Conservation (phyloP, 176 grass and related monocot species). For the Melocanna baccifera region DNA sequence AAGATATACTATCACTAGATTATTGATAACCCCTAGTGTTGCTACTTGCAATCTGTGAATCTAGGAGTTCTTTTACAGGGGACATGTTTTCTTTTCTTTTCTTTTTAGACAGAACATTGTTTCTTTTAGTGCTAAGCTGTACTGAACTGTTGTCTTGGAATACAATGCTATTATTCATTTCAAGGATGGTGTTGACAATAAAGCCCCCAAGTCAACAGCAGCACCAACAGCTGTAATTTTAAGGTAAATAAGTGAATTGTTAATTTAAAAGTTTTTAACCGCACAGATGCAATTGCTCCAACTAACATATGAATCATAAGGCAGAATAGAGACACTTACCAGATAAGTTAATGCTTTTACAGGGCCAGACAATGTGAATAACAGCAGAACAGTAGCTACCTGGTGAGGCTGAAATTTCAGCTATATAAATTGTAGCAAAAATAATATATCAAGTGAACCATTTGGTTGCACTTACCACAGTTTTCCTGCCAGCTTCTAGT, state of each 20-base stretch:
- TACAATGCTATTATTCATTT: background rate
- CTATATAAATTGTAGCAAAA: background rate
- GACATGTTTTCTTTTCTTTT: background rate
- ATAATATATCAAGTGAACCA: background rate
- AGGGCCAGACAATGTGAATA: slow-evolving; percentile 86
- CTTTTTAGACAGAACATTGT: background rate
- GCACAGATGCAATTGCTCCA: background rate
- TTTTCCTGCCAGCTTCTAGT: slow-evolving; percentile 74
- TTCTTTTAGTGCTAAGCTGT: background rate
- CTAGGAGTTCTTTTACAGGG: background rate
- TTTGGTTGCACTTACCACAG: slow-evolving; percentile 55
- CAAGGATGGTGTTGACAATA: background rate
- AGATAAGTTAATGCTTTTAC: slow-evolving; percentile 88
- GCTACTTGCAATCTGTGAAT: background rate
- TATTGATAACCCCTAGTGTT: background rate
- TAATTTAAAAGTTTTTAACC: background rate
- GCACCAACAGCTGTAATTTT: background rate
- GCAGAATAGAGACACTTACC: slow-evolving; percentile 33
- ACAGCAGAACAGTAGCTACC: slow-evolving; percentile 82
- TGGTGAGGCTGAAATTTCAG: slow-evolving; percentile 32
- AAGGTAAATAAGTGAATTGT: background rate
- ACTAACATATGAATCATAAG: slow-evolving; percentile 8
- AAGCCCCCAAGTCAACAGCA: background rate
- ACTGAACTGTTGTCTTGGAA: background rate
- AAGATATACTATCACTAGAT: background rate